Evolutionary conservation across 163 green algal genomes (phyloP).

Genomic region (Scenedesmus sp.): DNA sequence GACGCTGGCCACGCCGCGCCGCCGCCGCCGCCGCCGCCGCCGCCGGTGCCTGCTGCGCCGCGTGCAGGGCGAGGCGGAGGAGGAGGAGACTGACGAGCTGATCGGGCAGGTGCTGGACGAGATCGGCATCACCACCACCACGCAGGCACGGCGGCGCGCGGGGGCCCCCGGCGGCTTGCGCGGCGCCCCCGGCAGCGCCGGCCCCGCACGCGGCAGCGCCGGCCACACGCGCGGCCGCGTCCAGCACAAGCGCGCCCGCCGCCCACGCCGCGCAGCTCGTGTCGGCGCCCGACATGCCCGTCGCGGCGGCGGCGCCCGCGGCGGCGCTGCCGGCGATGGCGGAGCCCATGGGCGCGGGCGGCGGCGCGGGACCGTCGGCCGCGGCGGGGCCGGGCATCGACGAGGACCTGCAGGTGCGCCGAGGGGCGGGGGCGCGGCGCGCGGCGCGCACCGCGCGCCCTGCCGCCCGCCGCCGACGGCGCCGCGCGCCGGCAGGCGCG

Average conservation of each 20-base stretch:
- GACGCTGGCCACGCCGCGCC: too few species aligned
- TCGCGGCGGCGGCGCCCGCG: constrained; percentile 29
- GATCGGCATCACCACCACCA: constrained; percentile 88
- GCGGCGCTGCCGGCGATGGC: constrained; percentile 30
- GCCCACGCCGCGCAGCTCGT: constrained; percentile 43
- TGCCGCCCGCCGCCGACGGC: too few species aligned
- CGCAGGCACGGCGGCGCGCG: constrained; percentile 44
- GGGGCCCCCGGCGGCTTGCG: too few species aligned
- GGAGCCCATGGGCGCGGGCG: constrained; percentile 21
- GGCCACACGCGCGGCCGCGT: background rate
- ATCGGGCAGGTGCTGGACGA: constrained; percentile 96
- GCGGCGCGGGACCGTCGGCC: background rate
- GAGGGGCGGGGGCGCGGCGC: background rate
- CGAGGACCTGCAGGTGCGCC: constrained; percentile 62
- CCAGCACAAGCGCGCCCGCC: too few species aligned
- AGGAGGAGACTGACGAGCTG: constrained; percentile 96
- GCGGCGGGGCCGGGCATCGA: constrained; percentile 54
- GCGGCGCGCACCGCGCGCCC: background rate
- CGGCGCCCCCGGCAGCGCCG: too few species aligned
- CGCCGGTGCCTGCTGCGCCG: background rate
- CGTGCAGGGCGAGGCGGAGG: constrained; percentile 83
- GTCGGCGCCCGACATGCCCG: constrained; percentile 39
- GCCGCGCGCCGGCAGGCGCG: constrained; percentile 50
- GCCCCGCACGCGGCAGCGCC: too few species aligned
- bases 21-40: too few species aligned